A percentile compares a stretch with the other conserved stretches of the same genome.
Evolutionary conservation across 202 grass and related monocot species (phyloP).

Genomic region (Eragrostis tef): DNA sequence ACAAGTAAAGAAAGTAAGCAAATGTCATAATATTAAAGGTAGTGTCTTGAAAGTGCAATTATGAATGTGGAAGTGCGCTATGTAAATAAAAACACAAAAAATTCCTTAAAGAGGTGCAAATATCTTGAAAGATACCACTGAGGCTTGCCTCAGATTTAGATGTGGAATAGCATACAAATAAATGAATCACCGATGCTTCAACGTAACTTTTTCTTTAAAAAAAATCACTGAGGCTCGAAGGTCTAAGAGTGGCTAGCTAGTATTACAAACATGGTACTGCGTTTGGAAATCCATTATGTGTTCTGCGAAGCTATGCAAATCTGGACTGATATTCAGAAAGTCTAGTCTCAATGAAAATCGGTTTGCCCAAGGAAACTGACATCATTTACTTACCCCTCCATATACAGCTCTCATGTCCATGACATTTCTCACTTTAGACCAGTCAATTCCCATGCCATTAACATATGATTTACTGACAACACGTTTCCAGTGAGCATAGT

Average conservation of each 20-base stretch:
- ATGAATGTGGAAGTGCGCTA: neutral
- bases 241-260: neutral
- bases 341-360: neutral
- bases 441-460: constrained; percentile 85
- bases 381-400: constrained; percentile 80
- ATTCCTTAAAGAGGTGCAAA: neutral
- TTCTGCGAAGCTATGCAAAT: neutral
- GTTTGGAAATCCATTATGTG: neutral
- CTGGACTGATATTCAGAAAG: neutral
- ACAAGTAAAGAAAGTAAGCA: constrained; percentile 17
- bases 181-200: constrained; percentile 1
- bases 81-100: neutral
- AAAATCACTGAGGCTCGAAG: constrained; percentile 2
- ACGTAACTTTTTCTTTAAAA: too few relatives aligned
- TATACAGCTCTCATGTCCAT: constrained; percentile 99
- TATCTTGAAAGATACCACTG: neutral
- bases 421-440: constrained; percentile 95
- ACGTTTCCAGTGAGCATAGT: constrained; percentile 90
- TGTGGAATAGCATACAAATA: neutral
- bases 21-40: neutral
- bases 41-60: neutral
- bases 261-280: neutral
- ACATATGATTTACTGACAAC: constrained; percentile 90
- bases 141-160: neutral
- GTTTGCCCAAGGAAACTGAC: neutral